Base-by-base conservation (phyloP, 257 asterid genomes). In the Nicotiana obtusifolia region DNA sequence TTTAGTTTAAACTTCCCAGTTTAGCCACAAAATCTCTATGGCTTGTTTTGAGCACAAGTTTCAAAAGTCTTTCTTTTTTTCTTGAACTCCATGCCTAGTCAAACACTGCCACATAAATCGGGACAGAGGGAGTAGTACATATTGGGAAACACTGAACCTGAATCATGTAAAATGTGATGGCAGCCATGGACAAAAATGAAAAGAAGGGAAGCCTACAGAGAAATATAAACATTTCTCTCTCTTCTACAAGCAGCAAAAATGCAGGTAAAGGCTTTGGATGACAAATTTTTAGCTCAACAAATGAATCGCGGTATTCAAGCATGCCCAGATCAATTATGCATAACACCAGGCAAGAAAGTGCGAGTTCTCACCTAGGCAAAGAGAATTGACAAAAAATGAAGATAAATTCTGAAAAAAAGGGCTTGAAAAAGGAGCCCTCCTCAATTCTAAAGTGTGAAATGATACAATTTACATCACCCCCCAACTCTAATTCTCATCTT, bases 351-450 rank as follows among this genome's bases (percentile, higher is more conserved):
- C 60, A 71, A 71, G 33, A 41, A 69, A 44, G n/a, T 28, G 41
- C 16, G 57, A n/a, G 35, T 41, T 57, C 8, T 69, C 31, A 41
- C 44, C 44, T 41, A 37, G 77, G 77, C 20, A 3, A 41, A 69
- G 57, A 41, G 33, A 69, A 41, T 3, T n/a, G 77, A 5, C 77
- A 69, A 53, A 77, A 41, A 60, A 30, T 22, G 35, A 61, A 35
- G 82, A 64, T 17, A 83, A 60, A 78, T 53, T 17, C 60, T 52
- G 28, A 67, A 30, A 20, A 10, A 52, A 81, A 76, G 41, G 81
- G 7, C 3, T 13, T 49, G 19, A 47, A 66, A 66, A 16, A 44
- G 9, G 35, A 78, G 37, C 33, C 2, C 13, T 69, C 31, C 20
- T 20, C 77, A 69, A 11, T 33, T 69, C 57, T 30, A 20, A 69